Evolutionary conservation across 768 basidiomycete genomes (phyloP).

Genomic region (Collybia nuda): DNA sequence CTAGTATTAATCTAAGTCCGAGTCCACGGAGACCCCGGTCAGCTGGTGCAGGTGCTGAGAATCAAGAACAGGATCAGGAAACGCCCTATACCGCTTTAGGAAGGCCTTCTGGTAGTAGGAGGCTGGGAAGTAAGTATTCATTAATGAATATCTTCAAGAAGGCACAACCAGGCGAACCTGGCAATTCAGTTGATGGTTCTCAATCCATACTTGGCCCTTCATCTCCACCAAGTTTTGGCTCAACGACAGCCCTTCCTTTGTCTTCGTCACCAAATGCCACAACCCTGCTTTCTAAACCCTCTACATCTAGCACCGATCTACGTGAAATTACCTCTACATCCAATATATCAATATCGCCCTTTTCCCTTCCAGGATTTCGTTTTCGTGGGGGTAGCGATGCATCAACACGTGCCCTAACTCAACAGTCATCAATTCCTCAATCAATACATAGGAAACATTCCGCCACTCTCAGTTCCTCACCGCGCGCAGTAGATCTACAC

Average conservation of each 20-base stretch:
- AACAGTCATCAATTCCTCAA: conserved; percentile 10
- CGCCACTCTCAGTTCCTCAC: conserved; percentile 23
- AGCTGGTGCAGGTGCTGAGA: conserved; percentile 67
- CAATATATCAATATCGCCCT: conserved; percentile 17
- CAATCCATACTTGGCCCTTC: conserved; percentile 11
- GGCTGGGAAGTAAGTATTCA: conserved; percentile 70
- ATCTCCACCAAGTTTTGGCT: conserved; percentile 17
- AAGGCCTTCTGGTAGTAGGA: conserved; percentile 34
- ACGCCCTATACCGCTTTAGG: conserved; percentile 23
- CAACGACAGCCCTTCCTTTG: conserved; percentile 21
- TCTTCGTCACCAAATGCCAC: conserved; percentile 20
- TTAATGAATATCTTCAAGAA: conserved; percentile 76
- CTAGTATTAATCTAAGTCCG: conserved; percentile 23
- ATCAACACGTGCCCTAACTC: conserved; percentile 18
- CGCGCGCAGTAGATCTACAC: conserved; percentile 47
- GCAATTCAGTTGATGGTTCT: conserved; percentile 15
- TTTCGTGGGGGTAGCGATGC: conserved; percentile 35
- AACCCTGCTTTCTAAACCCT: conserved; percentile 18
- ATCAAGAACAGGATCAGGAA: conserved; percentile 20
- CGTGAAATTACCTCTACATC: conserved; percentile 5
- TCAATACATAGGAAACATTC: conserved; percentile 21
- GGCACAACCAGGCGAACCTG: conserved; percentile 34
- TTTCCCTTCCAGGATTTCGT: conserved; percentile 19
- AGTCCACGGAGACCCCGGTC: conserved; percentile 64
- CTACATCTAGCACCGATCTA: conserved; percentile 10